Percentiles rank a stretch among this genome's conserved stretches.
phyloP scores from a whole-genome alignment of 495 filamentous ascomycete genomes.

The Melanomma pulvis-pyrius region DNA sequence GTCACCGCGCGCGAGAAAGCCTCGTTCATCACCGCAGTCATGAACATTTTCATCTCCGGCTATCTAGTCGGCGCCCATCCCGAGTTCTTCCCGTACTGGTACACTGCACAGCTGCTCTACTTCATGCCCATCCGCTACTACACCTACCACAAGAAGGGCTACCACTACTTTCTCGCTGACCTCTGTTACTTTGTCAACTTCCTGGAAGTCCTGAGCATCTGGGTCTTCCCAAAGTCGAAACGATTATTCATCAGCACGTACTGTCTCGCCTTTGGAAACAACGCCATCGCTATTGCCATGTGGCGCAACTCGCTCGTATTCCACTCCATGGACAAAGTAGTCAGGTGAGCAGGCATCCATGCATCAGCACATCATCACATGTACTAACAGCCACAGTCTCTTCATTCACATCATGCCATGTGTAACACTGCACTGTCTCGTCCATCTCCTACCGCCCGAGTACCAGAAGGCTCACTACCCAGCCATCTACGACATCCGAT shows the following conservation, averaged over 20 bases:
- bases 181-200: conserved; percentile 98
- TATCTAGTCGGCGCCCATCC: conserved; percentile 88
- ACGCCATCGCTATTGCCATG: conserved; percentile 97
- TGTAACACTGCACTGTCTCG: conserved; percentile 85
- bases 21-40: conserved; percentile 91
- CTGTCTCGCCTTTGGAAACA: conserved; percentile 92
- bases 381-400: conserved; percentile 54
- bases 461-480: conserved; percentile 75
- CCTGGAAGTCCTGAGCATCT: conserved; percentile 77
- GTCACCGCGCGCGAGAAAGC: conserved; percentile 92
- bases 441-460: conserved; percentile 73
- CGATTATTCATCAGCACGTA: conserved; percentile 91
- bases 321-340: conserved; percentile 94
- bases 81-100: conserved; percentile 90
- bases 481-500: conserved; percentile 80
- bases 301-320: conserved; percentile 99
- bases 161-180: conserved; percentile 96
- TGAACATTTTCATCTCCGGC: conserved; percentile 95
- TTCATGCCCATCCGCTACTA: conserved; percentile 97
- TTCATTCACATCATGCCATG: conserved; percentile 99
- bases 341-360: conserved; percentile 57
- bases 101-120: conserved; percentile 67
- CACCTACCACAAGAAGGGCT: conserved; percentile 84
- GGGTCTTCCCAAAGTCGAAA: conserved; percentile 89
- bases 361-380: background rate